These are phyloP conservation scores for Calonectria pteridis DNA, from an alignment of 2,329 filamentous ascomycete species.

Conservation along the genomic window DNA sequence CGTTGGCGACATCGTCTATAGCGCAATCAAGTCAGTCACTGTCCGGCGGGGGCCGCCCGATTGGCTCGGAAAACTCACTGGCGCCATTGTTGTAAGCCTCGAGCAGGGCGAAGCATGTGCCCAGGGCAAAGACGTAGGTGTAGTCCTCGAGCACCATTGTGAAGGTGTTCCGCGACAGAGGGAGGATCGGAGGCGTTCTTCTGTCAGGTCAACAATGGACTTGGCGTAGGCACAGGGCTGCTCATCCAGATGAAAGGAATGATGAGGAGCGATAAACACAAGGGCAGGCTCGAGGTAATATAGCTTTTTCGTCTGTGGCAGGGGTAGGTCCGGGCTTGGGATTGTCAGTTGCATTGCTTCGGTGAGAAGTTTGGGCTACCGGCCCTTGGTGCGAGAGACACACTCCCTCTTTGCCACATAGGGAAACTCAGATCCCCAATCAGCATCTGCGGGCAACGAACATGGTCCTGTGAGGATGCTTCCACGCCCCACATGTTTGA, in stretches of 20 bases:
- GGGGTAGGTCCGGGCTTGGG: not conserved
- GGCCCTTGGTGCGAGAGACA: slow-evolving; percentile 19
- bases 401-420: not conserved
- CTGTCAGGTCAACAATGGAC: not conserved
- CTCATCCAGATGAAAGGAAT: not conserved
- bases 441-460: not conserved
- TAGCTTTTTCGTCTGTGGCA: not conserved
- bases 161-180: slow-evolving; percentile 22
- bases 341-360: slow-evolving; percentile 26
- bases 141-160: slow-evolving; percentile 73
- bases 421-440: slow-evolving; percentile 9
- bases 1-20: slow-evolving; percentile 84
- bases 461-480: slow-evolving; percentile 5
- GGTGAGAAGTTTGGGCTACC: slow-evolving; percentile 42
- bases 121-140: slow-evolving; percentile 80
- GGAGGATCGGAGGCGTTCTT: not conserved
- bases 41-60: not conserved
- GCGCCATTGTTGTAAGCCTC: slow-evolving; percentile 85
- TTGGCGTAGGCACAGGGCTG: not conserved
- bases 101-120: slow-evolving; percentile 81
- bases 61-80: slow-evolving; percentile 64
- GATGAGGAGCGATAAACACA: not conserved
- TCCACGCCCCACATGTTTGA: not conserved
- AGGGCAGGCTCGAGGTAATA: not conserved
- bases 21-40: slow-evolving; percentile 20